Base-by-base conservation (phyloP, 345 rosid species). In the Linum tenue region DNA sequence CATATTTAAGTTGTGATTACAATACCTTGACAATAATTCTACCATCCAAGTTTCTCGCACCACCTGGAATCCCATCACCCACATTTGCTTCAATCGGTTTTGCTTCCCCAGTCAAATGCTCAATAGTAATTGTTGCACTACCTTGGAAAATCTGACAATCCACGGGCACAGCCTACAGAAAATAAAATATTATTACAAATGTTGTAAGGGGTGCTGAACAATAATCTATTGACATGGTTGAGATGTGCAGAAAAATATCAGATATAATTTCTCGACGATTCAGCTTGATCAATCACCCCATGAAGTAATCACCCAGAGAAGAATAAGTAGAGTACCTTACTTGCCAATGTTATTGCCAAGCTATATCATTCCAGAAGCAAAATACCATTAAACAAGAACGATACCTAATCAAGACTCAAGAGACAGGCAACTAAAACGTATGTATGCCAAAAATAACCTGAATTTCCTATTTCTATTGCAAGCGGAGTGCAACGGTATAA, bases 21-120 rank as follows among this genome's bases (percentile, higher is more conserved):
- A 31, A 72, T 69, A 92, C 98, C 92, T 90, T 90, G 48, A 92
- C 84, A 62, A 92, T 85, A 76, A 92, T 92, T 82, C 97, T 85
- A 53, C 98, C 99, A 78, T 92, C 97, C 83, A 88, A 77, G 79
- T 90, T 92, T 74, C 97, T 86, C 16, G 98, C 97, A 72, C 98
- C 98, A 65, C 98, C 90, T 42, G 97, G 97, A 68, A 92, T 77
- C 75, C 84, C 80, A 76, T 88, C 97, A 65, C 97, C 98, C 72
- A 78, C 81, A 81, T 83, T 88, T 36, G 89, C 86, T 70, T 92
- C 97, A 44, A 92, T 68, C 36, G 98, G 98, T 68, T 92, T 92
- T 65, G 90, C 72, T 88, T 92, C 98, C 58, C 98, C 97, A 70
- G 97, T 92, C 77, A 92, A 82, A 71, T 92, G 98, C 81, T 92